phyloP scores from a whole-genome alignment of 495 filamentous ascomycete genomes.

The Hypomontagnella monticulosa region DNA sequence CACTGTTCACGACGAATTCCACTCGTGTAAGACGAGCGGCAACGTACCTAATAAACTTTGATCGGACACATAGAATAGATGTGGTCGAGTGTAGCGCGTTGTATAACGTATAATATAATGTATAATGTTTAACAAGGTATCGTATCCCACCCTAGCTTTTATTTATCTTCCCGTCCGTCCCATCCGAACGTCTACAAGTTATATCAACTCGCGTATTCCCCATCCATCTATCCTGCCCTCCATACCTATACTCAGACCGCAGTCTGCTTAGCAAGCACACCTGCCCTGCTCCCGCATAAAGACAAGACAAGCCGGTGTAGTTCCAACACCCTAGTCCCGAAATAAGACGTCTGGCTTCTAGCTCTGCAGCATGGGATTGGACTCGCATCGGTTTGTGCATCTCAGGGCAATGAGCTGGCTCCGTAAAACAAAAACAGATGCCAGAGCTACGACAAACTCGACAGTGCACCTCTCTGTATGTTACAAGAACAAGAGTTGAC shows the following conservation, averaged over 20 bases:
- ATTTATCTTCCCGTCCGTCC: no score
- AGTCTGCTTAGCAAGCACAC: slow-evolving; percentile 6
- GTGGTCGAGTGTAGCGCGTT: no score
- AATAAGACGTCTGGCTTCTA: background rate
- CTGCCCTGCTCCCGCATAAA: slow-evolving; percentile 1
- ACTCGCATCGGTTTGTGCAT: background rate
- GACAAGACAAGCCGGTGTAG: slow-evolving; percentile 28
- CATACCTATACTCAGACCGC: slow-evolving; percentile 28
- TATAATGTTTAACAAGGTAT: no score
- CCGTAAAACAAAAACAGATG: background rate
- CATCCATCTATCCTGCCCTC: no score
- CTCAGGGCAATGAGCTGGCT: slow-evolving; percentile 16
- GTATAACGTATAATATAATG: no score
- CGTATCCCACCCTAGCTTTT: no score
- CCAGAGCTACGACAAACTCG: slow-evolving; percentile 34
- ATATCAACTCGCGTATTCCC: no score
- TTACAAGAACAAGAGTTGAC: slow-evolving; percentile 12
- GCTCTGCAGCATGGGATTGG: slow-evolving; percentile 23
- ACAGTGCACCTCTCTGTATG: slow-evolving; percentile 6
- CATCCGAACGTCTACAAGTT: no score
- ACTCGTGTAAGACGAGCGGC: no score
- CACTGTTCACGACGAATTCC: no score
- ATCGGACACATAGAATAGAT: no score
- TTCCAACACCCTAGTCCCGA: background rate
- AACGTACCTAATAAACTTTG: no score